Evolutionary conservation across 2,329 filamentous ascomycete genomes (phyloP), one percentile per base, ranked within the genome.

Genomic region (Zopfia rhizophila): DNA sequence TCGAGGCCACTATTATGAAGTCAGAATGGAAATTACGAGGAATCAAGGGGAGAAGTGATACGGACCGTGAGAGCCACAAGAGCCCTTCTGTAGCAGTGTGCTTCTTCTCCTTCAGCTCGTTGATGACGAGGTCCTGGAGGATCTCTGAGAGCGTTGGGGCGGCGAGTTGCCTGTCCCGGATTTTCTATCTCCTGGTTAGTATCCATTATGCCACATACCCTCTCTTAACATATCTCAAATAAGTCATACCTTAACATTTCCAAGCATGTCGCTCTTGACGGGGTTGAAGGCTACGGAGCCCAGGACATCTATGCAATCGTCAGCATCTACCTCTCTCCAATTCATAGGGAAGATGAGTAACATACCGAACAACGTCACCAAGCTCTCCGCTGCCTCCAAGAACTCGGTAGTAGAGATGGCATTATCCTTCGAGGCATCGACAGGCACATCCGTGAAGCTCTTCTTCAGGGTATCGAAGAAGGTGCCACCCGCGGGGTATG

Each of bases 21-120:
- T 23, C 17, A 35, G 33, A 32, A 32, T 17, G 41, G 19, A n/a
- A 10, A 1, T 16, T 35, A 5, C 27, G 14, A 29, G 6, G 29
- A 29, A 28, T 27, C 21, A 32, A 46, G 25, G 32, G 12, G 36
- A 19, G 18, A 48, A 39, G 32, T 43, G 44, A 38, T 10, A 58
- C 81, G 51, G 81, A 95, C 90, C 93, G 89, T 59, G 87, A 82
- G 51, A 97, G 82, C 94, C 94, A 99, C 51, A 97, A 74, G 38
- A 97, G 81, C 41, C 92, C 94, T 76, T 97, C 92, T 10, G 91
- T 88, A 42, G 94, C 93, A 45, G 78, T 83, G 78, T 96, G 90
- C 75, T 94, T 92, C 81, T 92, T 93, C 53, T 84, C 82, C 79
- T 91, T 92, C 69, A 96, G 79, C 79, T 99, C 94, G 71, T 92